Evolutionary conservation across 2,329 filamentous ascomycete species (phyloP), one percentile per base, ranked within the genome.

Genomic region (Neurospora crassa): DNA sequence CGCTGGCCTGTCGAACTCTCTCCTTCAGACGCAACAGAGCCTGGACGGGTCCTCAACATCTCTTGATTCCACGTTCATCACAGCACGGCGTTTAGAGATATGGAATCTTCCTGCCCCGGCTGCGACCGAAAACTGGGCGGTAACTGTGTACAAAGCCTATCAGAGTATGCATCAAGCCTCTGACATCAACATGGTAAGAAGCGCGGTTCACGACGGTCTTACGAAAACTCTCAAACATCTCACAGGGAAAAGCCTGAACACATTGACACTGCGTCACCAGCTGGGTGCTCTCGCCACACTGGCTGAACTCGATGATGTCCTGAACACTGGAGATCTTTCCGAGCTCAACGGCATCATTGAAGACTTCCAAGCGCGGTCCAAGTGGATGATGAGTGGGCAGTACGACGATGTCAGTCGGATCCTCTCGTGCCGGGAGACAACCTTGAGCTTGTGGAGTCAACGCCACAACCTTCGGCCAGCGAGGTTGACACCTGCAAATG

Each of bases 61-160:
- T 0, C 83, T 92, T 8, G 90, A 93, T 67, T 91, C 87, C 73
- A 93, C 93, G 70, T 91, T 97, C 74, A 87, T 89, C 70, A 93
- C 92, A 6, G 94, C 94, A 24, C 88, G 92, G 72, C 91, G 91
- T 74, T 84, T 98, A 18, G 94, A 96, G 75, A 91, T 95, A 77
- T 99, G 96, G 96, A 94, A 97, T 78, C 85, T 98, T 24, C 92
- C 92, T 16, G 89, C 90, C 0, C 92, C 94, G 0, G 83, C 85
- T 8, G 82, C 85, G 2, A 87, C 86, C 68, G 83, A 86, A 14
- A 90, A 88, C 40, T 88, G 91, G 70, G 85, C 90, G 1, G 89
- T 91, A 3, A 90, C 88, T 0, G 83, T 95, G 0, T 97, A 96
- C 81, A 91, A 90, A 76, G 89, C 90, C 0, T 94, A 96, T 72